Percentiles rank a stretch among this genome's conserved stretches.
Evolutionary conservation across 2,329 filamentous ascomycete genomes (phyloP).

Genomic region (Cladosporium austrohemisphaericum): DNA sequence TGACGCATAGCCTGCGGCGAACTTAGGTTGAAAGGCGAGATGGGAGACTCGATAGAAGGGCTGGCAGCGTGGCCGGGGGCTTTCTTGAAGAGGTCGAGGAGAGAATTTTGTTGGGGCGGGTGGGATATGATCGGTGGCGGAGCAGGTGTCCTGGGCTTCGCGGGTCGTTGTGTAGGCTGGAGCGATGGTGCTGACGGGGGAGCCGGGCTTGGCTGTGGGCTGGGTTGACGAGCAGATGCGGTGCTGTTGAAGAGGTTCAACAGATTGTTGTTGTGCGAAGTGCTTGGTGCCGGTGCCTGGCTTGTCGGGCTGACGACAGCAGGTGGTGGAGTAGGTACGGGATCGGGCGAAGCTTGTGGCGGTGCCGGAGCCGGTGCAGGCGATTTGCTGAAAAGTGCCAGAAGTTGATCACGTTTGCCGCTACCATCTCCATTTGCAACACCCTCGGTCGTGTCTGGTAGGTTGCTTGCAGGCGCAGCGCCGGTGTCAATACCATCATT

Average conservation of each 20-base stretch:
- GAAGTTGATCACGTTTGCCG: constrained; percentile 27
- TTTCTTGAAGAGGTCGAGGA: constrained; percentile 30
- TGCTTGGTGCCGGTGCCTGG: background rate
- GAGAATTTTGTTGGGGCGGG: constrained; percentile 22
- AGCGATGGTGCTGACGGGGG: constrained; percentile 28
- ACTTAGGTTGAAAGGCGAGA: constrained; percentile 31
- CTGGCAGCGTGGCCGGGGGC: constrained; percentile 12
- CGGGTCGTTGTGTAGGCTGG: constrained; percentile 22
- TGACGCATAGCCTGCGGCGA: constrained; percentile 22
- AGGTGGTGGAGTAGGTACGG: background rate
- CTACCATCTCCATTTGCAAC: constrained; percentile 13
- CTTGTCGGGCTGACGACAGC: background rate
- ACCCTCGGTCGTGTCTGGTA: constrained; percentile 11
- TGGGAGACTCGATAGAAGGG: constrained; percentile 29
- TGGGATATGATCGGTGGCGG: constrained; percentile 14
- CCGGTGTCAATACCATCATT: constrained; percentile 20
- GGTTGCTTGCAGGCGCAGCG: background rate
- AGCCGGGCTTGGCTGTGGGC: constrained; percentile 19
- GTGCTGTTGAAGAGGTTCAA: constrained; percentile 17
- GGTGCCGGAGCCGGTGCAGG: background rate
- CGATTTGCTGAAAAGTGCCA: constrained; percentile 25
- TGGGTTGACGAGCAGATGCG: constrained; percentile 4
- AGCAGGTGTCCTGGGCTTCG: constrained; percentile 10
- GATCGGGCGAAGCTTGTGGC: constrained; percentile 17
- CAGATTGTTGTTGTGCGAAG: constrained; percentile 11